These are phyloP conservation scores for Solanum okadae DNA, from an alignment of 257 asterid genomes.

Conservation along the genomic window DNA sequence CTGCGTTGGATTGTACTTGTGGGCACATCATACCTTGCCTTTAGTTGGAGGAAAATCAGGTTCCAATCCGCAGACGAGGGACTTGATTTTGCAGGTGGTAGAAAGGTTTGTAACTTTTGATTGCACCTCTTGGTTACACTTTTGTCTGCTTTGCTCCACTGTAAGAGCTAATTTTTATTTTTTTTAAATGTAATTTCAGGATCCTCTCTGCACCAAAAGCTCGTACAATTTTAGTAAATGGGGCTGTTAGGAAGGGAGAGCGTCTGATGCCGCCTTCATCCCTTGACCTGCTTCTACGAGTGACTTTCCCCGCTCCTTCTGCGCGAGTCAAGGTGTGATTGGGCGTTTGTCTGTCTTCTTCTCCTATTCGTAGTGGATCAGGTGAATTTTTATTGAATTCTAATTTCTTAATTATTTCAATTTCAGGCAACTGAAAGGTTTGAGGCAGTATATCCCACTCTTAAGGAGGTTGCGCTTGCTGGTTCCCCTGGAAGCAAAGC, in stretches of 20 bases:
- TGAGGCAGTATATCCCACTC: slow-evolving; percentile 63
- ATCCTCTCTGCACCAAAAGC: slow-evolving; percentile 72
- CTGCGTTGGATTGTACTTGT: slow-evolving; percentile 62
- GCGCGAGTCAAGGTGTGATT: slow-evolving; percentile 56
- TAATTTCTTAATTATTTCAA: background rate
- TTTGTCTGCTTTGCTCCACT: background rate
- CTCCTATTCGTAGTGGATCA: background rate
- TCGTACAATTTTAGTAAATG: slow-evolving; percentile 40
- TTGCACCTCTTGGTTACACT: background rate
- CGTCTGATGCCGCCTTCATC: slow-evolving; percentile 68
- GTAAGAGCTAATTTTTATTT: background rate
- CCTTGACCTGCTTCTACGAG: slow-evolving; percentile 47
- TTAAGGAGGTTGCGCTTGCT: slow-evolving; percentile 76
- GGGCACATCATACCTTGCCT: slow-evolving; percentile 71
- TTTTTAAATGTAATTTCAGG: slow-evolving; percentile 20
- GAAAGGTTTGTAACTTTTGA: slow-evolving; percentile 46
- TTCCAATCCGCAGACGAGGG: slow-evolving; percentile 66
- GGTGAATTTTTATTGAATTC: background rate
- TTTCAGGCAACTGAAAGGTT: slow-evolving; percentile 76
- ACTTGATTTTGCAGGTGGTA: slow-evolving; percentile 66
- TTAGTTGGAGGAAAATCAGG: slow-evolving; percentile 63
- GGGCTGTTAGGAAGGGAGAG: slow-evolving; percentile 76
- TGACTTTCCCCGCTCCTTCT: slow-evolving; percentile 64
- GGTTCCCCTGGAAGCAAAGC: slow-evolving; percentile 89
- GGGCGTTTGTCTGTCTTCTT: background rate